Percentiles rank a stretch among this genome's conserved stretches.
These are phyloP conservation scores for Sanguinoderma infundibulare DNA, from an alignment of 1,284 basidiomycete genomes.

Conservation along the genomic window DNA sequence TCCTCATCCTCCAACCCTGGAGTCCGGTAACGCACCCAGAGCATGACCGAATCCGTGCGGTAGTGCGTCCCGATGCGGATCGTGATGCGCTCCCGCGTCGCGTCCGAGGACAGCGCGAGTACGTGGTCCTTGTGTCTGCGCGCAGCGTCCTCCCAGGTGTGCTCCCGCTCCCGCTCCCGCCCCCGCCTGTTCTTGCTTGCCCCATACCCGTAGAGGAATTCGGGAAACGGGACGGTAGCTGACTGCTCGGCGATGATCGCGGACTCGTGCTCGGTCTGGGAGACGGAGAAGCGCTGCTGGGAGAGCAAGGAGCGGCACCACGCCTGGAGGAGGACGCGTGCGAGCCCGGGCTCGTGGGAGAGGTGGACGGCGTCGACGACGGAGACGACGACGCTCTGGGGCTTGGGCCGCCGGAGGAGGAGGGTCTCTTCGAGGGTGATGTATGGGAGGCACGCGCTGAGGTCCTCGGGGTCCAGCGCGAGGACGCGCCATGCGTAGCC, in stretches of 20 bases:
- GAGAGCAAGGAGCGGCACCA: not conserved
- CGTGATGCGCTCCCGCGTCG: not conserved
- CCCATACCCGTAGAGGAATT: not conserved
- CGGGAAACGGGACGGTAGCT: not conserved
- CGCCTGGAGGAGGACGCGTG: not conserved
- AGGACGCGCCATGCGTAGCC: not conserved
- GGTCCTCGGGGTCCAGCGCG: not conserved
- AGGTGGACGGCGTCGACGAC: not conserved
- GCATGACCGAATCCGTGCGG: not conserved
- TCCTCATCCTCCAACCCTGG: not conserved
- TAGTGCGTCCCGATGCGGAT: not conserved
- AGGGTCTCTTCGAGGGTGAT: not conserved
- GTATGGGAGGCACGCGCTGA: not conserved
- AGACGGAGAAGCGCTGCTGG: not conserved
- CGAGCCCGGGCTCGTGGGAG: not conserved
- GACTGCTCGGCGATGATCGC: not conserved
- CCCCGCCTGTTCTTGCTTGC: too few species aligned
- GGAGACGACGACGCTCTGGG: not conserved
- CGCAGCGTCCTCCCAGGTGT: not conserved
- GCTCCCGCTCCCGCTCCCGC: too few species aligned
- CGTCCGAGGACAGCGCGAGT: not conserved
- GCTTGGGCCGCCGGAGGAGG: not conserved
- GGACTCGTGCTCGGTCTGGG: not conserved
- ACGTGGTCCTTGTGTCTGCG: not conserved
- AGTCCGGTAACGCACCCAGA: not conserved